A percentile compares a stretch with the other conserved stretches of the same genome.
These are phyloP conservation scores for Vigna angularis DNA, from an alignment of 306 rosid genomes.

Conservation along the genomic window DNA sequence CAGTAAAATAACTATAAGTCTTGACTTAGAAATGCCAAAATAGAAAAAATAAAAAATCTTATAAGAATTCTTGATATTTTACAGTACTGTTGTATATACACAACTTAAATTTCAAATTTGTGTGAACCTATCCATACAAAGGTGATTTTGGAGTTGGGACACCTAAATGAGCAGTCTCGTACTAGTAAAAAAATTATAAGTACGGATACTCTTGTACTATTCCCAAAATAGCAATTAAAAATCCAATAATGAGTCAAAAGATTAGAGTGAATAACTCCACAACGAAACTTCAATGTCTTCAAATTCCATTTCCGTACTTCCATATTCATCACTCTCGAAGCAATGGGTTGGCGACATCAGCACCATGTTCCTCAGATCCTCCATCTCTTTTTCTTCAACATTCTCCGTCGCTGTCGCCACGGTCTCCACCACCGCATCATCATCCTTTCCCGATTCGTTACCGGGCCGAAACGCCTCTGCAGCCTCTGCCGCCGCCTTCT, in stretches of 20 bases:
- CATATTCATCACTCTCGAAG: slow-evolving; percentile 30
- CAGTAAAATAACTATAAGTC: neutral
- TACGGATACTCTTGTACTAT: slow-evolving; percentile 5
- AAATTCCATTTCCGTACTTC: slow-evolving; percentile 59
- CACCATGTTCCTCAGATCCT: slow-evolving; percentile 67
- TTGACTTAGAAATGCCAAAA: neutral
- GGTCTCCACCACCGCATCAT: neutral
- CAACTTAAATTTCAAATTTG: no score
- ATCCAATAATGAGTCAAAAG: slow-evolving; percentile 1
- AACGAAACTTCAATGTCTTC: slow-evolving; percentile 59
- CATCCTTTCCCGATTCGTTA: slow-evolving; percentile 22
- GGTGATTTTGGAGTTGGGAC: no score
- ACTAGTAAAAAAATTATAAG: slow-evolving; percentile 5
- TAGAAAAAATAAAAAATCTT: neutral
- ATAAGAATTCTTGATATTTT: no score
- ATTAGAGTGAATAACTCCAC: slow-evolving; percentile 68
- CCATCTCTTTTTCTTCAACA: slow-evolving; percentile 53
- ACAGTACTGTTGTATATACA: no score
- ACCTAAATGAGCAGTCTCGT: slow-evolving; percentile 10
- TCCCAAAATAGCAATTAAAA: neutral
- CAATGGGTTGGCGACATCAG: slow-evolving; percentile 60
- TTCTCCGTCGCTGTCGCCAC: slow-evolving; percentile 7
- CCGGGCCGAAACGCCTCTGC: slow-evolving; percentile 79
- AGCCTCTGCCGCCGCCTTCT: slow-evolving; percentile 74
- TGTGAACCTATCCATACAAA: no score